Evolutionary conservation across 148 eudicot species (phyloP).

Genomic region (Simmondsia chinensis): DNA sequence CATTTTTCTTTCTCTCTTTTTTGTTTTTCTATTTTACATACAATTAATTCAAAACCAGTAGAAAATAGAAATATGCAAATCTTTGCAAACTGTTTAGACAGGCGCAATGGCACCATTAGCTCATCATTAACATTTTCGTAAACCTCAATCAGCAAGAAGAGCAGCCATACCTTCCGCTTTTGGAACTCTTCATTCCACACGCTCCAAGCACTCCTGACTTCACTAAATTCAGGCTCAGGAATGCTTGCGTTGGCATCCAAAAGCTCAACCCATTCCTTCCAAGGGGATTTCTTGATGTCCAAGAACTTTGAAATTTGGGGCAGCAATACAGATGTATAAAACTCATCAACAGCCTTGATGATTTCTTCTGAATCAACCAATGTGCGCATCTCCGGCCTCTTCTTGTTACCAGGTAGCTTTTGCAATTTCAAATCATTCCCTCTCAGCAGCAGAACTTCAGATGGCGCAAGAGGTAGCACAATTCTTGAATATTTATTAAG

Average conservation of each 20-base stretch:
- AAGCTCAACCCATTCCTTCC: conserved; percentile 72
- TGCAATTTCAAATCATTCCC: conserved; percentile 62
- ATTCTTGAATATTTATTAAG: conserved; percentile 74
- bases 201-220: conserved; percentile 63
- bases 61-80: too few relatives aligned
- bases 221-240: conserved; percentile 48
- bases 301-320: conserved; percentile 66
- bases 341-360: conserved; percentile 48
- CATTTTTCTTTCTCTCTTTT: too few relatives aligned
- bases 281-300: conserved; percentile 55
- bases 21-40: too few relatives aligned
- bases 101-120: too few relatives aligned
- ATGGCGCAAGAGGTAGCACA: conserved; percentile 81
- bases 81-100: too few relatives aligned
- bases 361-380: conserved; percentile 73
- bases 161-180: conserved; percentile 17
- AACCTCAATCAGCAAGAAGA: too few relatives aligned
- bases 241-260: conserved; percentile 72
- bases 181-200: conserved; percentile 46
- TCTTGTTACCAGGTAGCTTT: conserved; percentile 51
- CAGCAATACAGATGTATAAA: conserved; percentile 40
- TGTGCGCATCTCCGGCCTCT: conserved; percentile 72
- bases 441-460: conserved; percentile 70
- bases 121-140: too few relatives aligned
- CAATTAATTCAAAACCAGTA: too few relatives aligned